Evolutionary conservation across 164 flowering plant species (phyloP).

Genomic region (Piper betle): DNA sequence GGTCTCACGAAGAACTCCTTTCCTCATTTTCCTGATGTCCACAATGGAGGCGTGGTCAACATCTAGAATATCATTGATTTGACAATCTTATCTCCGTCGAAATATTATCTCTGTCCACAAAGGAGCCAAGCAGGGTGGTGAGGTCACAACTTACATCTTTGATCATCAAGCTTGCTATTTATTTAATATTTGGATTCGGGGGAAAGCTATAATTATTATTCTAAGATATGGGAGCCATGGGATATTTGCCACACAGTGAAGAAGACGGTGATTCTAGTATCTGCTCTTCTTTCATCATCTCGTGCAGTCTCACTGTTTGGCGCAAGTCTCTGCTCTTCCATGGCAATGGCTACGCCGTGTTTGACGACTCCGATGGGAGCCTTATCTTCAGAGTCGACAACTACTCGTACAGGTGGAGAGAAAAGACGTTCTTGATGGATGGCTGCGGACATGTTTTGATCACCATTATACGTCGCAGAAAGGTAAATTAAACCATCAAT

Average conservation of each 20-base stretch:
- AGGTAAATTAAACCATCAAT: constrained; percentile 1
- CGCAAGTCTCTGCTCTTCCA: constrained; percentile 15
- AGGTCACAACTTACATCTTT: no score
- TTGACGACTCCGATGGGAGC: constrained; percentile 9
- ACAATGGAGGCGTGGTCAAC: no score
- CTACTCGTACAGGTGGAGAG: constrained; percentile 8
- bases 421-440: constrained; percentile 15
- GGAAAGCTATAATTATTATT: not conserved
- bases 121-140: not conserved
- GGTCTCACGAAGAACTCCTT: no score
- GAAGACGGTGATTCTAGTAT: not conserved
- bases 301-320: constrained; percentile 10
- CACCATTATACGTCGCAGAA: constrained; percentile 11
- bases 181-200: not conserved
- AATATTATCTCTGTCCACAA: not conserved
- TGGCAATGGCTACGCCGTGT: constrained; percentile 16
- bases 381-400: constrained; percentile 14
- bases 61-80: no score
- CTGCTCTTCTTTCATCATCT: constrained; percentile 7
- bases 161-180: no score
- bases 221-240: not conserved
- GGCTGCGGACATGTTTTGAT: constrained; percentile 9
- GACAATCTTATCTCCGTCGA: no score
- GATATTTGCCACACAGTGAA: not conserved
- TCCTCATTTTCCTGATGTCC: no score